Evolutionary conservation across 805 yeast species (phyloP).

Genomic region (Metschnikowia vanudenii): DNA sequence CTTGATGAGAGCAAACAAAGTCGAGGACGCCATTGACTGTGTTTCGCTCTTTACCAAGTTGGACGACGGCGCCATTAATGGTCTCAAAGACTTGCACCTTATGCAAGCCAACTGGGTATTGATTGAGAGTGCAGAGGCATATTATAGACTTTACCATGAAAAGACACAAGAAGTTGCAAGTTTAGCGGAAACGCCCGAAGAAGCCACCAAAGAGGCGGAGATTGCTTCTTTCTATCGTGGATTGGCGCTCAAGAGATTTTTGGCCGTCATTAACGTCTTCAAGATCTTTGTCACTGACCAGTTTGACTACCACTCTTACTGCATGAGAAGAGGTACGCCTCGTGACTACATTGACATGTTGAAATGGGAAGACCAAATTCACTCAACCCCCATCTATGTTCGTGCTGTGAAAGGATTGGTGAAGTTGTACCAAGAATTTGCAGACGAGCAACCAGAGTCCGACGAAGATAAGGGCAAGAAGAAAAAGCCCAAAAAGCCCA

Average conservation of each 20-base stretch:
- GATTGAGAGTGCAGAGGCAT: slow-evolving; percentile 81
- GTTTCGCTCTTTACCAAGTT: slow-evolving; percentile 77
- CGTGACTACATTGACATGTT: slow-evolving; percentile 76
- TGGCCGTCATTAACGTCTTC: slow-evolving; percentile 64
- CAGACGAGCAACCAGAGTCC: slow-evolving; percentile 24
- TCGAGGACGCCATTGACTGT: slow-evolving; percentile 70
- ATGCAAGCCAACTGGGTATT: slow-evolving; percentile 94
- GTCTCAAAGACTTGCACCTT: slow-evolving; percentile 78
- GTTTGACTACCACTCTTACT: slow-evolving; percentile 90
- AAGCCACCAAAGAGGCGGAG: slow-evolving; percentile 36
- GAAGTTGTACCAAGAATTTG: slow-evolving; percentile 48
- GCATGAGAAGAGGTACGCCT: slow-evolving; percentile 87
- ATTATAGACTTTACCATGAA: slow-evolving; percentile 52
- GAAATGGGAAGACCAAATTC: slow-evolving; percentile 79
- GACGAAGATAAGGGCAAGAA: slow-evolving; percentile 24
- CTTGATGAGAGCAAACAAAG: slow-evolving; percentile 67
- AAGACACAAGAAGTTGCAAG: slow-evolving; percentile 21
- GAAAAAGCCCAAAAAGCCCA: slow-evolving; percentile 58
- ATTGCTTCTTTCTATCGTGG: slow-evolving; percentile 53
- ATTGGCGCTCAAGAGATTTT: slow-evolving; percentile 75
- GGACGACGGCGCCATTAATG: slow-evolving; percentile 77
- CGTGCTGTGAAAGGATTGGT: slow-evolving; percentile 68
- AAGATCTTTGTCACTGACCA: slow-evolving; percentile 78
- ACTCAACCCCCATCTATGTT: slow-evolving; percentile 65
- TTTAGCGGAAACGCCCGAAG: slow-evolving; percentile 22